phyloP scores from a whole-genome alignment of 768 basidiomycete species.

The Lentinula boryana region DNA sequence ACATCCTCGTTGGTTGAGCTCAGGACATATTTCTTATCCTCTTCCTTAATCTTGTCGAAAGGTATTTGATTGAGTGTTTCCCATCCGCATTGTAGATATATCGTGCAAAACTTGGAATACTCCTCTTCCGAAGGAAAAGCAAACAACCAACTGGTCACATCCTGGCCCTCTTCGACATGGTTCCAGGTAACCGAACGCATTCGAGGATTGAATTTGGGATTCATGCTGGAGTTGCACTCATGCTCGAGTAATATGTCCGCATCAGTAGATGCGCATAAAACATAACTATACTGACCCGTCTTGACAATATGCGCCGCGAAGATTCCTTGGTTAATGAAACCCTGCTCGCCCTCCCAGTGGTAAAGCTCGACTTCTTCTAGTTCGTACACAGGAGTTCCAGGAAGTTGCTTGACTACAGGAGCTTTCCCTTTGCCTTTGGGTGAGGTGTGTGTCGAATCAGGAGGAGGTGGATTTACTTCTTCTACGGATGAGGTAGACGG shows the following conservation, averaged over 20 bases:
- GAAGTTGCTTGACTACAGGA: background rate
- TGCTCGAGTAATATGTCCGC: conserved; percentile 52
- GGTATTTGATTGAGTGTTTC: conserved; percentile 67
- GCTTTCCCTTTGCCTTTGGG: conserved; percentile 16
- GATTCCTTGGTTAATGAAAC: conserved; percentile 49
- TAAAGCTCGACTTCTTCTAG: conserved; percentile 50
- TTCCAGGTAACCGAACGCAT: conserved; percentile 87
- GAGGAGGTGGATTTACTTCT: conserved; percentile 6
- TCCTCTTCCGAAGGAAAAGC: conserved; percentile 52
- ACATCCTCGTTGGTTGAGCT: conserved; percentile 76
- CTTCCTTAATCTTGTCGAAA: conserved; percentile 79
- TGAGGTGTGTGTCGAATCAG: background rate
- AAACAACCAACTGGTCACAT: conserved; percentile 77
- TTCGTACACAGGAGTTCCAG: conserved; percentile 7
- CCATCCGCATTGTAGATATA: conserved; percentile 72
- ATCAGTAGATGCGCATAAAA: conserved; percentile 54
- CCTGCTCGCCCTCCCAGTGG: conserved; percentile 48
- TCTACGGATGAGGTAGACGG: conserved; percentile 11
- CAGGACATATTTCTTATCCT: conserved; percentile 84
- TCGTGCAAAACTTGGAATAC: conserved; percentile 53
- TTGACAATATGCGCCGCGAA: conserved; percentile 50
- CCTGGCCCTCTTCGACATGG: conserved; percentile 46
- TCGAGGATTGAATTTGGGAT: conserved; percentile 57
- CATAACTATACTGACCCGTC: conserved; percentile 37
- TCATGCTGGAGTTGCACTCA: conserved; percentile 61